These are phyloP conservation scores for Fusarium caatingaense DNA, from an alignment of 2,329 filamentous ascomycete species.

Conservation along the genomic window DNA sequence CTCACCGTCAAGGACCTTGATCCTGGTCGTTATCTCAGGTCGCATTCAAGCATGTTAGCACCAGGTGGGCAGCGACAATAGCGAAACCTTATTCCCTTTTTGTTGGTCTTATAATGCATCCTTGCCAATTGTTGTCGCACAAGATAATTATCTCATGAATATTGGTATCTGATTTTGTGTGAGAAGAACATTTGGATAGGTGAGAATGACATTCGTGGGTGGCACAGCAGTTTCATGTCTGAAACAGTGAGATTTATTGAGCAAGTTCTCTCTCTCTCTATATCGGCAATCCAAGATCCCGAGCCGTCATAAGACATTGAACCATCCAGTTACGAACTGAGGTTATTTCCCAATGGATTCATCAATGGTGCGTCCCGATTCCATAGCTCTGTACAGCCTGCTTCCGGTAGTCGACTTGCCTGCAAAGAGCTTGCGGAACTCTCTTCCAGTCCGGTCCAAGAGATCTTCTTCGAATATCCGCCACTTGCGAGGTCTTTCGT, in stretches of 20 bases:
- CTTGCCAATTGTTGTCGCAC: neutral
- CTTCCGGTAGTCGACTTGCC: neutral
- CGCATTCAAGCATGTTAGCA: neutral
- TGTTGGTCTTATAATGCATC: neutral
- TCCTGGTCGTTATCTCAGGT: conserved; percentile 4
- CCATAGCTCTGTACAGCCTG: neutral
- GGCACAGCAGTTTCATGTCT: neutral
- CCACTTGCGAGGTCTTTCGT: neutral
- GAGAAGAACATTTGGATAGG: neutral
- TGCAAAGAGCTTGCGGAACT: neutral
- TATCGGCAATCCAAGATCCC: neutral
- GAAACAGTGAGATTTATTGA: neutral
- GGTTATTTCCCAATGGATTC: neutral
- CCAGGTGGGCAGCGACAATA: neutral
- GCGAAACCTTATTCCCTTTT: neutral
- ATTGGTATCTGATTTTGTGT: neutral
- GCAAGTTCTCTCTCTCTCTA: neutral
- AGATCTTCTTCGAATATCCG: neutral
- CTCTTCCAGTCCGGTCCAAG: neutral
- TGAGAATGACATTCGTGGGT: neutral
- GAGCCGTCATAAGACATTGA: neutral
- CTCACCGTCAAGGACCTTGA: conserved; percentile 4
- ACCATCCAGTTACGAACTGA: neutral
- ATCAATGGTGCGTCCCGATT: neutral
- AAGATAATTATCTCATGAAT: neutral